phyloP scores from a whole-genome alignment of 805 yeast genomes.

The Starmerella potacharoeniae region DNA sequence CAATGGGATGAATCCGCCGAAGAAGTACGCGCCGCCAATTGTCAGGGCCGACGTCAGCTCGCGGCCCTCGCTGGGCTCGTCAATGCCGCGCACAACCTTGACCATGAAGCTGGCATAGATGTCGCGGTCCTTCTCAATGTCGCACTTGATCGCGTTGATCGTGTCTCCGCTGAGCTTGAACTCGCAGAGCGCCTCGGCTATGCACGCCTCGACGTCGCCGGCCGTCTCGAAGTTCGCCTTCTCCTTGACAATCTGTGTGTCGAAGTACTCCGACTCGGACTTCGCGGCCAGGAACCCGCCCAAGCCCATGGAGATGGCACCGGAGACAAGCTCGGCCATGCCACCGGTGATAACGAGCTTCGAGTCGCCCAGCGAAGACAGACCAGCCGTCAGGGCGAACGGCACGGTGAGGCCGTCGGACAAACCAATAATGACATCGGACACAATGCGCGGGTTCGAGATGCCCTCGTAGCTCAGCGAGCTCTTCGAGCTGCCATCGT shows the following conservation, averaged over 20 bases:
- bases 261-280: constrained; percentile 44
- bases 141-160: constrained; percentile 58
- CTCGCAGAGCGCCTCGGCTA: constrained; percentile 69
- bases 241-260: constrained; percentile 26
- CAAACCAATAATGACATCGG: constrained; percentile 85
- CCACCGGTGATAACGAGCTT: constrained; percentile 94
- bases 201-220: constrained; percentile 51
- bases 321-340: constrained; percentile 91
- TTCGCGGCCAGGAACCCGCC: constrained; percentile 96
- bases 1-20: constrained; percentile 88
- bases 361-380: constrained; percentile 80
- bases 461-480: constrained; percentile 22
- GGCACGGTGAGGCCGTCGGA: constrained; percentile 96
- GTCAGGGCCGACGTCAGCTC: constrained; percentile 81
- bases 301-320: constrained; percentile 95
- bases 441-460: constrained; percentile 69
- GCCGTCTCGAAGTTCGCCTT: constrained; percentile 18
- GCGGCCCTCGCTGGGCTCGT: constrained; percentile 89
- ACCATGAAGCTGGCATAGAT: constrained; percentile 77
- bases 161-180: constrained; percentile 61
- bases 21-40: constrained; percentile 76
- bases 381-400: constrained; percentile 95
- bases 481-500: constrained; percentile 16
- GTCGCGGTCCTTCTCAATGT: constrained; percentile 66
- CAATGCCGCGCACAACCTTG: constrained; percentile 81